Conservation (phyloP, 208 protist species). For the Acanthamoeba healyi region DNA sequence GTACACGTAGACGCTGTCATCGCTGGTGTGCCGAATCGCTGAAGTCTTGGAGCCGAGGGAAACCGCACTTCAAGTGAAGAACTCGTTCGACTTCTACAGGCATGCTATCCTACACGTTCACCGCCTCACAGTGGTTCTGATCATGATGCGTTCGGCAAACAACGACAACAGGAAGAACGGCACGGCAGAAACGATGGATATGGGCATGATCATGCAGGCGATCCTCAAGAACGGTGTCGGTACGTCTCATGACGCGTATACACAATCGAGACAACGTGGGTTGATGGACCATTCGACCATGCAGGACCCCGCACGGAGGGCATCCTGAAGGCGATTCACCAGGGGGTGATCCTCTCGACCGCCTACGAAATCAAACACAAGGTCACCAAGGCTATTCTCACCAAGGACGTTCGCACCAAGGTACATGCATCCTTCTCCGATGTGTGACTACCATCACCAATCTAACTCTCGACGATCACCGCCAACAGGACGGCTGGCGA, state of each 20-base stretch:
- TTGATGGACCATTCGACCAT: no score
- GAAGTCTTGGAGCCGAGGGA: conserved; percentile 16
- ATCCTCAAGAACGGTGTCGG: conserved; percentile 63
- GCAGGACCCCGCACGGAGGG: neutral
- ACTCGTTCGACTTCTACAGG: conserved; percentile 48
- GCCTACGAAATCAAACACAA: conserved; percentile 63
- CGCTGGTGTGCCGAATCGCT: conserved; percentile 35
- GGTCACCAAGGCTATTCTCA: conserved; percentile 43
- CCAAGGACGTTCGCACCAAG: conserved; percentile 71
- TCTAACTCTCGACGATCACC: no score
- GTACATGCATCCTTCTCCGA: no score
- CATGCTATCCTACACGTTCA: neutral
- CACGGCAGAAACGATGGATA: conserved; percentile 20
- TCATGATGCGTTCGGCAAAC: neutral
- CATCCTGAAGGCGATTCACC: conserved; percentile 65
- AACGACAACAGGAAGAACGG: conserved; percentile 31
- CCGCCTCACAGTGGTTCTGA: neutral
- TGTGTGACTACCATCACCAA: no score
- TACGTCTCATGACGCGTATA: neutral
- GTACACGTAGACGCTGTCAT: neutral
- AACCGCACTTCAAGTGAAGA: conserved; percentile 11
- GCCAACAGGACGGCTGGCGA: conserved; percentile 26
- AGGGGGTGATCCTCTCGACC: conserved; percentile 32
- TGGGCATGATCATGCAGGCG: conserved; percentile 45
- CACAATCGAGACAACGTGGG: neutral